Evolutionary conservation across 2,329 filamentous ascomycete genomes (phyloP).

Genomic region (Epichloe typhina): DNA sequence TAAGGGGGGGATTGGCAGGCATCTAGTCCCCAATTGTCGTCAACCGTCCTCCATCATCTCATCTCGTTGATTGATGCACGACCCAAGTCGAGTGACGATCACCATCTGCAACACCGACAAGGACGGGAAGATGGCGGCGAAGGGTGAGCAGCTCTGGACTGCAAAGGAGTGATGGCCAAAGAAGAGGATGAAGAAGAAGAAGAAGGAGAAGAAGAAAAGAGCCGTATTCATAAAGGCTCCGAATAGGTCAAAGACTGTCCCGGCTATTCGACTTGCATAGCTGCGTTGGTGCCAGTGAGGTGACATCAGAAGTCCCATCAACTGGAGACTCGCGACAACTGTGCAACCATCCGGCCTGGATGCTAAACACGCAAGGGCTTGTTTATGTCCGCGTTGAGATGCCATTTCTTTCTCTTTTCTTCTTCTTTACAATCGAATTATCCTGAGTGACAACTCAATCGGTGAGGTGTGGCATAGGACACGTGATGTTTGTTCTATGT

Average conservation of each 20-base stretch:
- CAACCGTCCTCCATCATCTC: not conserved
- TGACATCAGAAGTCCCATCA: constrained; percentile 2
- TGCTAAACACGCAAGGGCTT: not conserved
- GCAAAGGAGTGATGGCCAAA: not conserved
- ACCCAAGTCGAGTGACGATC: not conserved
- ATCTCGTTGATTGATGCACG: not conserved
- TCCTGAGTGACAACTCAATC: constrained; percentile 2
- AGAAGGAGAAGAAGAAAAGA: not conserved
- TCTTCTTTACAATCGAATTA: constrained; percentile 4
- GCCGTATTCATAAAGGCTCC: not conserved
- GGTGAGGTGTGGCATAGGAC: constrained; percentile 4
- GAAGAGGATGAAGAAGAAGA: not conserved
- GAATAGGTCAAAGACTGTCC: not conserved
- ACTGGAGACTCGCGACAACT: not conserved
- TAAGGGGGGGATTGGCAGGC: not conserved
- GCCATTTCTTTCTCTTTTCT: not conserved
- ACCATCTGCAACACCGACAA: not conserved
- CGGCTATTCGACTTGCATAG: not conserved
- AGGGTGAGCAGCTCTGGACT: not conserved
- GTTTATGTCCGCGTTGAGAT: constrained; percentile 2
- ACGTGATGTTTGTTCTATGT: constrained; percentile 6
- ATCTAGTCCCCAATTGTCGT: not conserved
- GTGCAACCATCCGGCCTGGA: not conserved
- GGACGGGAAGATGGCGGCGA: not conserved
- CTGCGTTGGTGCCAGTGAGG: not conserved